Base-by-base conservation (phyloP, 805 yeast genomes). In the Starmerella gropengiesseri region DNA sequence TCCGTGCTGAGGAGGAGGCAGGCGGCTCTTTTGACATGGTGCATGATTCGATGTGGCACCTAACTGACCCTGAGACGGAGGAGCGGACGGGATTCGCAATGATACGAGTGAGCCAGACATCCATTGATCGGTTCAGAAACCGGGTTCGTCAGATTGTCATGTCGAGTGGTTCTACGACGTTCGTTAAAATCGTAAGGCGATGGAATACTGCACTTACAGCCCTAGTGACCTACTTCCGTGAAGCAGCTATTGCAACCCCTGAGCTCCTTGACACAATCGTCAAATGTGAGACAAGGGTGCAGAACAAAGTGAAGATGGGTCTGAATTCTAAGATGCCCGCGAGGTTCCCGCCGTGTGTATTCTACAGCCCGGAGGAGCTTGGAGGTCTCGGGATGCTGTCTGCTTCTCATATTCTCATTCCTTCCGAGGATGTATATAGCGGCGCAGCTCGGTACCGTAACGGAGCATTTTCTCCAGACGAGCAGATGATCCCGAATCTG, bases 371-470 rank as follows among this genome's bases (percentile, higher is more conserved):
- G 0, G 89, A 87, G 53, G 99, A 91, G 59, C 65, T 91, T 3
- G 98, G 99, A 39, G 99, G 99, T 33, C 65, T 91, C 33, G 99
- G 98, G 20, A 91, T 91, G 98, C 66, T 91, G 20, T 83, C 95
- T 68, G 97, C 97, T 0, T 84, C 95, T 12, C 98, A 91, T 59
- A 84, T 91, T 38, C 67, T 91, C 49, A 91, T 91, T 51, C 98
- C 98, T 0, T 81, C 94, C 0, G 79, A 94, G 5, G 98, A 91
- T 60, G 64, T 89, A 48, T 78, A 94, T 3, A 97, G 97, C 13
- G 17, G 14, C 9, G 81, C 85, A 34, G 82, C 94, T 0, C 95
- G 86, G 61, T 91, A 87, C 73, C 71, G 95, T 48, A 77, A 94
- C 2, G 99, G 97, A 48, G 80, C 91, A 91, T 73, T 79, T 13